These are phyloP conservation scores for Leucosporidium yakuticum DNA, from an alignment of 768 basidiomycete genomes.

Conservation along the genomic window DNA sequence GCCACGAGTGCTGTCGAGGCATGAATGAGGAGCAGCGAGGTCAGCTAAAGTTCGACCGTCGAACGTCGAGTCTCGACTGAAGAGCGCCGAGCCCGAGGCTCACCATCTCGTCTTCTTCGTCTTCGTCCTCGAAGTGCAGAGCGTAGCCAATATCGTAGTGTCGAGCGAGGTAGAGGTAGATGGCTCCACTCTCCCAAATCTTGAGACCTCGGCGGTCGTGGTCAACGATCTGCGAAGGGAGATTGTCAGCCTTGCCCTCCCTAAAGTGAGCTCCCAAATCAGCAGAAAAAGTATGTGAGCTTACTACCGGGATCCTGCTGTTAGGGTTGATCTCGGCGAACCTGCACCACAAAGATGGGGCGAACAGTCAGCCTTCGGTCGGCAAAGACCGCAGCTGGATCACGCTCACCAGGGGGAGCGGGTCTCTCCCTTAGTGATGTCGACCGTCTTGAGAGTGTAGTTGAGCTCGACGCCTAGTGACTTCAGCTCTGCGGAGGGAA, in stretches of 20 bases:
- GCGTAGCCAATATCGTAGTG: constrained; percentile 71
- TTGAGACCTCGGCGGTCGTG: constrained; percentile 39
- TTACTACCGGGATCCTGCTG: constrained; percentile 44
- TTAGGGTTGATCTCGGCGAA: constrained; percentile 37
- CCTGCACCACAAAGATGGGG: background rate
- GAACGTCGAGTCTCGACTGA: too few species aligned
- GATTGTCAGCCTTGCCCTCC: background rate
- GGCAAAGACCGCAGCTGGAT: background rate
- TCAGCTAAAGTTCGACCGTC: background rate
- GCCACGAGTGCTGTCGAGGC: constrained; percentile 59
- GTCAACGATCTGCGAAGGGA: constrained; percentile 36
- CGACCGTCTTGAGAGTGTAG: constrained; percentile 46
- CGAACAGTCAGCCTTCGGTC: too few species aligned
- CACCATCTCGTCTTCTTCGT: constrained; percentile 23
- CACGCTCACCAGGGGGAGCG: constrained; percentile 58
- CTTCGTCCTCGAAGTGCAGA: constrained; percentile 35
- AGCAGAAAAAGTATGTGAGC: background rate
- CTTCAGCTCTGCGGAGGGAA: constrained; percentile 3
- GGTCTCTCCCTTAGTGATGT: constrained; percentile 67
- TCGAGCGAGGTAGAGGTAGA: constrained; percentile 68
- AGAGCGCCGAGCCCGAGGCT: background rate
- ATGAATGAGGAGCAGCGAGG: background rate
- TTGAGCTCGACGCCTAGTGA: constrained; percentile 6
- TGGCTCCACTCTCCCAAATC: constrained; percentile 57
- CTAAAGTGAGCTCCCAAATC: background rate